Evolutionary conservation across 345 rosid genomes (phyloP).

Genomic region (Murraya koenigii): DNA sequence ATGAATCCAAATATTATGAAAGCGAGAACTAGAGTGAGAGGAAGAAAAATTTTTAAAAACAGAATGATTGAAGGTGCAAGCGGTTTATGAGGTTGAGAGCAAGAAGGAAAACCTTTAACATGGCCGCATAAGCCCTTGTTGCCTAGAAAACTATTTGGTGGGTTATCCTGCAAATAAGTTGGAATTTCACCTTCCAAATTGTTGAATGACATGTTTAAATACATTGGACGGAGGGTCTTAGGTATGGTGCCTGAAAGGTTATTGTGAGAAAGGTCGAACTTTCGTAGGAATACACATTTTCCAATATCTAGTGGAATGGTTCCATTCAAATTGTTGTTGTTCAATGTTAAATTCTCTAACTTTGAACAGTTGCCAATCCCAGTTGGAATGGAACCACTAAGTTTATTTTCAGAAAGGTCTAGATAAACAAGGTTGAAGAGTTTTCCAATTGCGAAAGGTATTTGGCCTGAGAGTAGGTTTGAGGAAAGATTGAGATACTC

Average conservation of each 20-base stretch:
- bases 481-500: too few species aligned
- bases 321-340: neutral
- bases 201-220: neutral
- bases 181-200: neutral
- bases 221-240: neutral
- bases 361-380: too few species aligned
- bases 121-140: neutral
- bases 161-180: neutral
- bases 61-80: too few species aligned
- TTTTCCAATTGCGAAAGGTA: too few species aligned
- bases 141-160: neutral
- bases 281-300: rapidly evolving
- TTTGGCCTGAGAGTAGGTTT: too few species aligned
- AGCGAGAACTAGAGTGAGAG: too few species aligned
- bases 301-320: neutral
- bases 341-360: neutral
- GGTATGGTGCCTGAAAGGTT: neutral
- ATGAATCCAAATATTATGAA: too few species aligned
- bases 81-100: too few species aligned
- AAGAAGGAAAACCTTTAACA: neutral
- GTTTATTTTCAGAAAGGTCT: too few species aligned
- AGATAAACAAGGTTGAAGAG: rapidly evolving
- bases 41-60: too few species aligned
- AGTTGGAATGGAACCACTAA: too few species aligned
- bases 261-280: neutral